Evolutionary conservation across 148 eudicot genomes (phyloP), one percentile per base, ranked within the genome.

Genomic region (Vaccinium darrowii): DNA sequence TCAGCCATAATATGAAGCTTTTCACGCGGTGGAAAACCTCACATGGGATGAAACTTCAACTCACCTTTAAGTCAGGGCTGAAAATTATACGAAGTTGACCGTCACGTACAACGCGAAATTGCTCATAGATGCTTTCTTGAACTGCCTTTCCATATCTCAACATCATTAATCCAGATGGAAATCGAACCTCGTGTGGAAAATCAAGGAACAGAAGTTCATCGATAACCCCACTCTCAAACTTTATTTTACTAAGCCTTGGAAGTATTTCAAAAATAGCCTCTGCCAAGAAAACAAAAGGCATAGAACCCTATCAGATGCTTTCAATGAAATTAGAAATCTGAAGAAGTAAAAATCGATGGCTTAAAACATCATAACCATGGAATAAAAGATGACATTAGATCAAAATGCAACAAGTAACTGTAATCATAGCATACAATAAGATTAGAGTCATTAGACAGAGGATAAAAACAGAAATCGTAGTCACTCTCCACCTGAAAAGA

Each of bases 31-130:
- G 53, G 52, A 56, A 25, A 27, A 84, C 23, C 50, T 54, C 52
- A 50, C 43, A 56, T 73, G 57, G 12, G 77, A 36, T 58, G 73
- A 23, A 18, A 69, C 36, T 30, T 54, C 80, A 36, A 84, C 90
- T 54, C 78, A 95, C 97, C 97, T 95, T 91, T 62, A 89, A 87
- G 27, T 94, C 90, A 13, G 39, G 83, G 23, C 82, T 84, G 88
- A 95, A 94, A 71, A 91, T 63, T n/a, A 95, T 67, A 58, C 89
- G 89, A 83, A 95, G 95, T 77, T 86, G 84, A 83, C 97, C 98
- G 88, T 92, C 90, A 63, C 89, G 95, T 76, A 90, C 89, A 74
- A 92, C 91, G 78, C 92, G 98, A 83, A 87, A 81, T 65, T 90
- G 67, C 77, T 89, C 86, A 84, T 91, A 94, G 30, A 94, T 76